A percentile compares a stretch with the other conserved stretches of the same genome.
Conservation (phyloP, 164 flowering plant species). For the Warburgia ugandensis region DNA sequence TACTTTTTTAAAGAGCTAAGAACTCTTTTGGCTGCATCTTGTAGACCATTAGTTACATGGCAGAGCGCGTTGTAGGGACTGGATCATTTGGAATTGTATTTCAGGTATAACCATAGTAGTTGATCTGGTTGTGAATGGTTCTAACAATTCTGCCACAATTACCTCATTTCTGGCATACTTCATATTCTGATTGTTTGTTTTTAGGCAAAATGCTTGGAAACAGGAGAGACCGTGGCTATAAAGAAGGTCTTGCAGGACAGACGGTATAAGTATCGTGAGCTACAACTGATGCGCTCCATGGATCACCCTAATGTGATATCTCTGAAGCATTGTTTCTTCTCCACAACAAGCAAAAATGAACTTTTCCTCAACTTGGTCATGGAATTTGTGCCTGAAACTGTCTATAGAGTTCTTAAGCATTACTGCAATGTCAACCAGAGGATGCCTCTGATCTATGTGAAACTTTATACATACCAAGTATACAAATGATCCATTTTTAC, state of each 20-base stretch:
- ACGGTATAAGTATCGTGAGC: slow-evolving; percentile 89
- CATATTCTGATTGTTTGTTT: background rate
- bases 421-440: slow-evolving; percentile 69
- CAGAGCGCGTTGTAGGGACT: slow-evolving; percentile 93
- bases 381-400: slow-evolving; percentile 92
- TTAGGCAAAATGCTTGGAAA: slow-evolving; percentile 94
- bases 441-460: slow-evolving; percentile 91
- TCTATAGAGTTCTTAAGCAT: slow-evolving; percentile 74
- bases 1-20: too few species aligned
- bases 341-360: slow-evolving; percentile 84
- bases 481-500: background rate
- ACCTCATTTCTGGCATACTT: background rate
- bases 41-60: slow-evolving; percentile 97
- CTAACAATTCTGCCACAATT: background rate
- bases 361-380: slow-evolving; percentile 87
- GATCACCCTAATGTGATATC: slow-evolving; percentile 88
- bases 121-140: background rate
- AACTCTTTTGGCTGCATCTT: background rate
- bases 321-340: slow-evolving; percentile 89
- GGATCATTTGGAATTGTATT: slow-evolving; percentile 96
- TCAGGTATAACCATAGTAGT: slow-evolving; percentile 41
- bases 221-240: slow-evolving; percentile 86
- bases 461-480: slow-evolving; percentile 84
- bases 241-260: slow-evolving; percentile 93
- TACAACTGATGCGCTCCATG: slow-evolving; percentile 90